A percentile compares a stretch with the other conserved stretches of the same genome.
phyloP scores from a whole-genome alignment of 148 eudicot genomes.

The Arbutus unedo region DNA sequence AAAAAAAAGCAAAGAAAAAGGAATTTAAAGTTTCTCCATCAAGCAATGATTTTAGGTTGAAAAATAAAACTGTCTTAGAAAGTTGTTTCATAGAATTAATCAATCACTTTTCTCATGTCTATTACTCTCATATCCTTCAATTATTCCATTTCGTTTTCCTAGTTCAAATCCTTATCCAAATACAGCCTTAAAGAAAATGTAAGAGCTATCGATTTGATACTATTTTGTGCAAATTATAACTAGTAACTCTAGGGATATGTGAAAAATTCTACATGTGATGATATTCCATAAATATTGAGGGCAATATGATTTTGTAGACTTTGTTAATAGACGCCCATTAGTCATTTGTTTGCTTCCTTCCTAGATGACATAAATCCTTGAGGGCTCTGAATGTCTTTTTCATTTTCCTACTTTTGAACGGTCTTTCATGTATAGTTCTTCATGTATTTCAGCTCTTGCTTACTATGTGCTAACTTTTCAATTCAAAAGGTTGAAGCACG shows the following conservation, averaged over 20 bases:
- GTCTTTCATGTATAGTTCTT: neutral
- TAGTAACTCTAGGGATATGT: neutral
- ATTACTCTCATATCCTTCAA: neutral
- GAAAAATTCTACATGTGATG: neutral
- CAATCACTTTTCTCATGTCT: neutral
- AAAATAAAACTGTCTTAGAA: neutral
- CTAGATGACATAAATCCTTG: neutral
- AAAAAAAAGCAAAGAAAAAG: neutral
- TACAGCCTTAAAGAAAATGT: neutral
- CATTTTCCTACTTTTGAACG: neutral
- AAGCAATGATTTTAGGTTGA: neutral
- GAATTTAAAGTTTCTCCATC: neutral
- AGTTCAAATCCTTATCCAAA: neutral
- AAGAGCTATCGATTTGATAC: neutral
- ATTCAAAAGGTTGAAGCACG: neutral
- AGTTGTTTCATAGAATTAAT: neutral
- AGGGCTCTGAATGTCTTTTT: neutral
- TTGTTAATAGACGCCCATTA: neutral
- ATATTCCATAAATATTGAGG: neutral
- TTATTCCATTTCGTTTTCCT: neutral
- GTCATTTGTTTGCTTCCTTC: slow-evolving; percentile 1
- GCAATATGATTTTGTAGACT: neutral
- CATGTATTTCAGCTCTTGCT: neutral
- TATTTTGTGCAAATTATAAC: neutral
- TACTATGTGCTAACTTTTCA: neutral